Base-by-base conservation (phyloP, 2,329 filamentous ascomycete genomes). In the Trichophaea hybrida region DNA sequence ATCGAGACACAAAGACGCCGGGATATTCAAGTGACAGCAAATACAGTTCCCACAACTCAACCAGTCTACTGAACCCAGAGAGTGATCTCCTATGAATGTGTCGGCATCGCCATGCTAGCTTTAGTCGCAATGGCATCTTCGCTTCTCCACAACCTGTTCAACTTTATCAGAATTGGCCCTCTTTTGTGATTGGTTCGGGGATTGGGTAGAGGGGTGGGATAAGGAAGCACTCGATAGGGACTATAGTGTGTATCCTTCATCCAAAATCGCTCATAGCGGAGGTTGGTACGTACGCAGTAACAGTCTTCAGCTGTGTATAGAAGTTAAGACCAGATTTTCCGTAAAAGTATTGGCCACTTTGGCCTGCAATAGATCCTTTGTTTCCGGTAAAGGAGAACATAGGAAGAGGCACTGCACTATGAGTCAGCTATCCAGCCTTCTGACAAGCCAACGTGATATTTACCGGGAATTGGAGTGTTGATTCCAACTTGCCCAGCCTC, bases 251-350 rank as follows among this genome's bases (percentile, higher is more conserved):
- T 24, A 24, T 24, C 24, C 24, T 24, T 24, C 24, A 24, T 24
- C 10, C 46, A 17, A 24, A 2, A 53, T 53, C 13, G 34, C 50
- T 24, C 24, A 31, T 50, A n/a, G 4, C 17, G 46, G 24, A 15
- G 6, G 48, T 24, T 49, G 15, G 46, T 34, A 43, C 62, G 32
- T 43, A 65, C 65, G 67, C 66, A 57, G 93, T 98, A 53, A 98
- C 93, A 2, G 93, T 98, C 86, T 98, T 97, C 71, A 86, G 80
- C 75, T 97, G 93, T 2, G 93, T 98, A 74, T 94, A 97, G 72
- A 98, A 98, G 71, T 86, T 84, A 71, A 98, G 74, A 31, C 91
- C 93, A 0, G 89, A 88, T 74, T 87, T 86, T 66, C 93, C 93
- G 74, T 98, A 98, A 72, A 98, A 97, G 13, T 89, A 94, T 75